phyloP scores from a whole-genome alignment of 768 basidiomycete genomes.

The Vararia minispora region DNA sequence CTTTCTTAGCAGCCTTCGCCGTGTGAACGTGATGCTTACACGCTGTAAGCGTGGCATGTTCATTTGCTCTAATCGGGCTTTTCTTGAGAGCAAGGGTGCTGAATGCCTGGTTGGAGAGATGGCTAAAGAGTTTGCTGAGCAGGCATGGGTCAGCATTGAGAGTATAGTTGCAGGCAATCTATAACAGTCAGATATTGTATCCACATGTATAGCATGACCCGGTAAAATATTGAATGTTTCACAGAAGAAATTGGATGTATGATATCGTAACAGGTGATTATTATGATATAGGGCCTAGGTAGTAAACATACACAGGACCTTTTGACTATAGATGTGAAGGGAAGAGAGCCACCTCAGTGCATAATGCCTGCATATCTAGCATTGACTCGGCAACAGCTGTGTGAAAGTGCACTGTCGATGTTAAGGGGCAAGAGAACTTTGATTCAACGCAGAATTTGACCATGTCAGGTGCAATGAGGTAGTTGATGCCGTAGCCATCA shows the following conservation, averaged over 20 bases:
- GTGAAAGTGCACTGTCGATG: conserved; percentile 65
- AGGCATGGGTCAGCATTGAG: conserved; percentile 26
- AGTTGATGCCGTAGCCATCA: conserved; percentile 92
- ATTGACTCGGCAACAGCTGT: conserved; percentile 49
- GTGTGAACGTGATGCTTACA: conserved; percentile 84
- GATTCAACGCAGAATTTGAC: conserved; percentile 94
- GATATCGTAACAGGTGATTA: not conserved
- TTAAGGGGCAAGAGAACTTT: conserved; percentile 57
- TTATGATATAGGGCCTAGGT: too few relatives aligned
- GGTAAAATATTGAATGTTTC: not conserved
- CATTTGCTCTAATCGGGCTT: conserved; percentile 51
- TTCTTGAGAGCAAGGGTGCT: conserved; percentile 45
- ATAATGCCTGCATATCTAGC: conserved; percentile 46
- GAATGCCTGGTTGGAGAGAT: conserved; percentile 33
- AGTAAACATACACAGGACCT: not conserved
- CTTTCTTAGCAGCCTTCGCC: conserved; percentile 51
- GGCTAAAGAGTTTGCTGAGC: conserved; percentile 21
- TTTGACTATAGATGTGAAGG: not conserved
- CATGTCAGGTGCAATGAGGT: conserved; percentile 65
- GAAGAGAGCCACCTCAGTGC: conserved; percentile 9
- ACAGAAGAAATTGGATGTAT: not conserved
- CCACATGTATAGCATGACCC: conserved; percentile 4
- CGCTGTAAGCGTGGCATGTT: conserved; percentile 74
- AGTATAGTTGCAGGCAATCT: conserved; percentile 27
- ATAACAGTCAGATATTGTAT: conserved; percentile 2